Percentiles rank a stretch among this genome's conserved stretches.
Evolutionary conservation across 371 early-diverging fungal genomes (phyloP).

Genomic region (Amoeboaphelidium protococcarum): DNA sequence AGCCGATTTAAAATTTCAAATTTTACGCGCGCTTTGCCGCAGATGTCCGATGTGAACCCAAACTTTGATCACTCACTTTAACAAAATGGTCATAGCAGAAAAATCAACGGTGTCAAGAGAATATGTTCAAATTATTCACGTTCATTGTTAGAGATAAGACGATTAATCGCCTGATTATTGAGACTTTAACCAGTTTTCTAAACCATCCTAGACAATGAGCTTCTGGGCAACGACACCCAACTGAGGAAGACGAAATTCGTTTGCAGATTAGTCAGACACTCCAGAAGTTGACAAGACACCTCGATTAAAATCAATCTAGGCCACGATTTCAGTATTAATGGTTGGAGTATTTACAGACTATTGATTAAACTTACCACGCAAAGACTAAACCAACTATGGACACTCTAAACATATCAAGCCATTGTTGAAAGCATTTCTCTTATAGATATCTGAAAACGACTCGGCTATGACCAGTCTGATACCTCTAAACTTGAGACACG

Average conservation of each 20-base stretch:
- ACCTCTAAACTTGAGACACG: slow-evolving; percentile 59
- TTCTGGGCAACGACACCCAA: slow-evolving; percentile 79
- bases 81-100: too few species aligned
- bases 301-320: slow-evolving; percentile 20
- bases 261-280: slow-evolving; percentile 9
- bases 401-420: slow-evolving; percentile 62
- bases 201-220: slow-evolving; percentile 60
- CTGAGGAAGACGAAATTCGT: slow-evolving; percentile 26
- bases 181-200: slow-evolving; percentile 67
- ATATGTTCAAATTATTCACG: too few species aligned
- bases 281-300: slow-evolving; percentile 19
- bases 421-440: slow-evolving; percentile 89
- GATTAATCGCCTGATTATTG: too few species aligned
- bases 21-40: too few species aligned
- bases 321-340: slow-evolving; percentile 40
- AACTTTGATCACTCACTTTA: too few species aligned
- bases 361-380: slow-evolving; percentile 17
- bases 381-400: slow-evolving; percentile 43
- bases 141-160: too few species aligned
- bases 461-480: slow-evolving; percentile 59
- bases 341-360: slow-evolving; percentile 24
- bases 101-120: too few species aligned
- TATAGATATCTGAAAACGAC: slow-evolving; percentile 76
- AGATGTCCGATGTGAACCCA: too few species aligned
- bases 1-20: too few species aligned